Percentiles rank a stretch among this genome's conserved stretches.
phyloP scores from a whole-genome alignment of 495 filamentous ascomycete genomes.

The Pyronema omphalodes region DNA sequence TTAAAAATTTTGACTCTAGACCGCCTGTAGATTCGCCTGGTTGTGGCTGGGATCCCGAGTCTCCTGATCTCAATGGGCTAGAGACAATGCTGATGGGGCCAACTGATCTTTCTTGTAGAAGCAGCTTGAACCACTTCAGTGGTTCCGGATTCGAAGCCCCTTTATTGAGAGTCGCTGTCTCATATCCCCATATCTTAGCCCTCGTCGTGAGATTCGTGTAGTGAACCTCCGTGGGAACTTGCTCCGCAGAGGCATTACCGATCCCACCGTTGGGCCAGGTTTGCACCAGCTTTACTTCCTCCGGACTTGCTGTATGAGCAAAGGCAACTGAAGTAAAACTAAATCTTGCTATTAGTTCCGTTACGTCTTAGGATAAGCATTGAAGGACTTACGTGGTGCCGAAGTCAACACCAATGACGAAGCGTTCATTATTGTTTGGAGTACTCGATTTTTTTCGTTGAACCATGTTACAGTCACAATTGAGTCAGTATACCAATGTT shows the following conservation, averaged over 20 bases:
- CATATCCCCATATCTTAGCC: slow-evolving; percentile 48
- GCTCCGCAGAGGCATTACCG: slow-evolving; percentile 29
- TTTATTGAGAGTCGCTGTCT: slow-evolving; percentile 36
- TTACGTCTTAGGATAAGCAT: not conserved
- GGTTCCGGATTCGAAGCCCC: slow-evolving; percentile 9
- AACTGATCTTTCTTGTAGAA: not conserved
- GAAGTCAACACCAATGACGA: slow-evolving; percentile 2
- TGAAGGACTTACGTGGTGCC: slow-evolving; percentile 2
- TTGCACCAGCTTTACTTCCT: slow-evolving; percentile 48
- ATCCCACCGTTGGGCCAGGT: slow-evolving; percentile 60
- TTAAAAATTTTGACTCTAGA: not conserved
- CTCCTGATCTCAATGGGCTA: too few species aligned
- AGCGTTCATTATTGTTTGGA: not conserved
- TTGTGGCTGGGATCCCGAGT: too few species aligned
- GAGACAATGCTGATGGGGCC: too few species aligned
- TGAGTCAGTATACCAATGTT: too few species aligned
- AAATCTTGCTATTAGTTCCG: not conserved
- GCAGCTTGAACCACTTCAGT: slow-evolving; percentile 7
- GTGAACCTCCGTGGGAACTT: slow-evolving; percentile 45
- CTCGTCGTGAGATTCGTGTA: slow-evolving; percentile 29
- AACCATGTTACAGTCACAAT: too few species aligned
- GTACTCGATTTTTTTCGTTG: too few species aligned
- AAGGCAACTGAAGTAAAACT: slow-evolving; percentile 2
- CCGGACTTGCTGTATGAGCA: not conserved
- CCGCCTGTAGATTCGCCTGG: too few species aligned